A percentile compares a stretch with the other conserved stretches of the same genome.
phyloP scores from a whole-genome alignment of 352 stramenopile species.

The Phytophthora fragariae region DNA sequence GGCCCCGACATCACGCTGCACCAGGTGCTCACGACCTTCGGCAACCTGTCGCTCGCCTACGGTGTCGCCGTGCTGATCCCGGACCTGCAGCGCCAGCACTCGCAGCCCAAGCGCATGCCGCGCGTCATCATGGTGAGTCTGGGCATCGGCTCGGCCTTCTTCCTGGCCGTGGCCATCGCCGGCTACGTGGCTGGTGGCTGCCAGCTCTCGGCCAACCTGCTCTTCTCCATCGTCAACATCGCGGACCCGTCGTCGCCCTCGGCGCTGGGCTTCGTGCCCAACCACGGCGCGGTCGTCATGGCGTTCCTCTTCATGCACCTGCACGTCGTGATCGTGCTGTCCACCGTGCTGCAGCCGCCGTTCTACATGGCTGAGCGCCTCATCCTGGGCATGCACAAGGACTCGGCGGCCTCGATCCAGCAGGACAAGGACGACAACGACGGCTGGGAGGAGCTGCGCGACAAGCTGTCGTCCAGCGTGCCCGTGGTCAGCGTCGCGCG shows the following conservation, averaged over 20 bases:
- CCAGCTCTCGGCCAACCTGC: conserved; percentile 48
- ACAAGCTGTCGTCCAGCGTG: conserved; percentile 28
- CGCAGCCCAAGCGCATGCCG: conserved; percentile 54
- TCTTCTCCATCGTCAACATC: conserved; percentile 47
- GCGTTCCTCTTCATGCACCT: conserved; percentile 51
- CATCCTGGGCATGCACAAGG: conserved; percentile 53
- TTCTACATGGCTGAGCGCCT: conserved; percentile 59
- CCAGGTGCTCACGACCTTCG: conserved; percentile 43
- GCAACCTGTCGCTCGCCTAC: conserved; percentile 49
- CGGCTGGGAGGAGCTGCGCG: conserved; percentile 34
- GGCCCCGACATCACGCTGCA: conserved; percentile 42
- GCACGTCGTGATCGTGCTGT: conserved; percentile 57
- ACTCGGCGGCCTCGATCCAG: conserved; percentile 8
- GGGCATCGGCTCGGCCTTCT: conserved; percentile 48
- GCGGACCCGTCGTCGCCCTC: conserved; percentile 30
- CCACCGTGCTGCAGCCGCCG: conserved; percentile 50
- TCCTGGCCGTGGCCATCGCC: conserved; percentile 48
- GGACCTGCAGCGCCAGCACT: conserved; percentile 51
- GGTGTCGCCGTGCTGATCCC: conserved; percentile 44
- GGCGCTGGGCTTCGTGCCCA: conserved; percentile 32
- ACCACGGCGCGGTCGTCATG: conserved; percentile 42
- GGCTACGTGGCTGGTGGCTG: conserved; percentile 51
- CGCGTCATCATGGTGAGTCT: conserved; percentile 54
- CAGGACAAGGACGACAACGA: conserved; percentile 29
- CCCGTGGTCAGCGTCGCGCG: conserved; percentile 17